Evolutionary conservation across 2,329 filamentous ascomycete genomes (phyloP), one percentile per base, ranked within the genome.

Genomic region (Calonectria multiphialidica): DNA sequence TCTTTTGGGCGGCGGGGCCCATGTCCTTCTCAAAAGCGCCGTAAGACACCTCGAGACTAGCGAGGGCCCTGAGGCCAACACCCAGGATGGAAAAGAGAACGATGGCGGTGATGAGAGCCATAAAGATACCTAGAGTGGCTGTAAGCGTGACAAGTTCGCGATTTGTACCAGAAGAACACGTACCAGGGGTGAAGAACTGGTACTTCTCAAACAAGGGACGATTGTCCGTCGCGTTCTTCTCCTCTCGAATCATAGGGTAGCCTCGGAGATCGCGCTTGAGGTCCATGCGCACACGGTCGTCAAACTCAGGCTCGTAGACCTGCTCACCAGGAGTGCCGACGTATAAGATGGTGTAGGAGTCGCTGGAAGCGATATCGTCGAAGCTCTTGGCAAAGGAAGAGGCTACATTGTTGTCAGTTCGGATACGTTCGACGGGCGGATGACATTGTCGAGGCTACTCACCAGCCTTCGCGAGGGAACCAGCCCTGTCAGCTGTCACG

Each of bases 1-100:
- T 98, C 91, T 96, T 98, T 85, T 97, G 94, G 37, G 93, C 93
- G 44, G 92, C 88, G n/a, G 95, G 94, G 0, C 95, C 95, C 88
- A 95, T 98, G 78, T 98, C 96, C 88, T 98, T 98, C 82, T 97
- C 96, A 82, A 98, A 99, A 2, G 97, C 95, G 74, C 94, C 95
- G 83, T 98, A 98, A 1, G 95, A 94, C 35, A 98, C 95, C 83
- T 98, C 89, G 21, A 99, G 88, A 77, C 95, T 96, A 8, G 90
- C 87, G 15, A 98, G 88, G 16, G 94, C 95, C 72, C 85, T 90
- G 68, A 98, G 86, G 16, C 93, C 97, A 69, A 96, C 92, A 76
- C 93, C 93, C 7, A 98, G 87, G 76, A 98, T 96, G 33, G 90
- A 86, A 72, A 98, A 84, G 61, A 98, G 88, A 45, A 98, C 83